phyloP scores from a whole-genome alignment of 345 rosid species.

The Melaleuca alternifolia region DNA sequence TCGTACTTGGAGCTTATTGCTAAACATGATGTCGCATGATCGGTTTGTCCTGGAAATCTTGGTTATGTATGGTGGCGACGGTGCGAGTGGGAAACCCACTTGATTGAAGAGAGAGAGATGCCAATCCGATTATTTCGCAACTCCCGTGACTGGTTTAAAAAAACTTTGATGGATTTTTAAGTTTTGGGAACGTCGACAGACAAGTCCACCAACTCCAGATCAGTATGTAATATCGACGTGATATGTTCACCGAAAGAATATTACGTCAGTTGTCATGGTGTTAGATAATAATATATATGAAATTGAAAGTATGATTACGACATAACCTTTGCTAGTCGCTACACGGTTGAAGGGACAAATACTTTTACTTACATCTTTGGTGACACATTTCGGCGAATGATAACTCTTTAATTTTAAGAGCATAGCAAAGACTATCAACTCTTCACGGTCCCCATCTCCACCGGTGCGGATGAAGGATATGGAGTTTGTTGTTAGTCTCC shows the following conservation, averaged over 20 bases:
- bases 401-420: background rate
- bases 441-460: background rate
- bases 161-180: too few relatives aligned
- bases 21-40: accelerated
- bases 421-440: background rate
- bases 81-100: background rate
- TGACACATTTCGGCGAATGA: background rate
- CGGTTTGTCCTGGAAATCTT: background rate
- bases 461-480: background rate
- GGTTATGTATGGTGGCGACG: background rate
- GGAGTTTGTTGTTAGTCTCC: background rate
- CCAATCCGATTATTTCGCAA: background rate
- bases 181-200: background rate
- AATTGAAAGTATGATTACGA: background rate
- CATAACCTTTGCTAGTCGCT: background rate
- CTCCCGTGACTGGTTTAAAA: accelerated
- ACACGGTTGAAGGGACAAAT: background rate
- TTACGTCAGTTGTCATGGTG: background rate
- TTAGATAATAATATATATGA: background rate
- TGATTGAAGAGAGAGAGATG: background rate
- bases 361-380: background rate
- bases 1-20: background rate
- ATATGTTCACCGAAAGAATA: background rate
- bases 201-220: background rate
- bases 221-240: background rate